phyloP scores from a whole-genome alignment of 75 land plant species.

The Azolla pinnata region DNA sequence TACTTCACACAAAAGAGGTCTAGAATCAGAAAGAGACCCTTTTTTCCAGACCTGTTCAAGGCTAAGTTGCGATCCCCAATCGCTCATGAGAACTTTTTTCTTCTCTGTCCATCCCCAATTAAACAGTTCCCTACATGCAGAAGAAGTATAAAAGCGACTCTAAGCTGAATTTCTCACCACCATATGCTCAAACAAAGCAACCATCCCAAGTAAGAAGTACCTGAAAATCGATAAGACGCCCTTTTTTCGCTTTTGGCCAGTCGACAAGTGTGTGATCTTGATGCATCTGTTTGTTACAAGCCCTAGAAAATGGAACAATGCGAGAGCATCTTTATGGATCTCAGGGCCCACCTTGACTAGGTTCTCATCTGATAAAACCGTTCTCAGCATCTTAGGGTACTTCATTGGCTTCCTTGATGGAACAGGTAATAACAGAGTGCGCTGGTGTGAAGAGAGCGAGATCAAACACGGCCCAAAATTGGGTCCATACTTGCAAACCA shows the following conservation, averaged over 20 bases:
- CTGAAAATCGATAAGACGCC: conserved; percentile 1
- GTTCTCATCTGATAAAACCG: conserved; percentile 3
- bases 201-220: neutral
- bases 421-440: neutral
- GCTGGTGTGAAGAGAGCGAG: neutral
- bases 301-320: conserved; percentile 4
- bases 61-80: neutral
- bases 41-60: conserved; percentile 9
- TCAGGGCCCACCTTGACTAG: neutral
- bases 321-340: conserved; percentile 5
- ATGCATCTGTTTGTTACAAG: conserved; percentile 7
- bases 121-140: conserved; percentile 6
- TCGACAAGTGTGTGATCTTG: conserved; percentile 3
- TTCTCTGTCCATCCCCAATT: conserved; percentile 6
- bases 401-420: neutral
- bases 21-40: too few relatives aligned
- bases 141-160: too few relatives aligned
- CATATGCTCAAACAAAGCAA: too few relatives aligned
- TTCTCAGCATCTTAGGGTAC: neutral
- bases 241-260: conserved; percentile 3
- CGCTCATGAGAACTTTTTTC: conserved; percentile 3
- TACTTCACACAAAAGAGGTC: too few relatives aligned
- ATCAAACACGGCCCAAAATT: neutral
- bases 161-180: too few relatives aligned
- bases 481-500: conserved; percentile 3